A percentile compares a stretch with the other conserved stretches of the same genome.
These are phyloP conservation scores for Diatrype stigma DNA, from an alignment of 2,329 filamentous ascomycete species.

Conservation along the genomic window DNA sequence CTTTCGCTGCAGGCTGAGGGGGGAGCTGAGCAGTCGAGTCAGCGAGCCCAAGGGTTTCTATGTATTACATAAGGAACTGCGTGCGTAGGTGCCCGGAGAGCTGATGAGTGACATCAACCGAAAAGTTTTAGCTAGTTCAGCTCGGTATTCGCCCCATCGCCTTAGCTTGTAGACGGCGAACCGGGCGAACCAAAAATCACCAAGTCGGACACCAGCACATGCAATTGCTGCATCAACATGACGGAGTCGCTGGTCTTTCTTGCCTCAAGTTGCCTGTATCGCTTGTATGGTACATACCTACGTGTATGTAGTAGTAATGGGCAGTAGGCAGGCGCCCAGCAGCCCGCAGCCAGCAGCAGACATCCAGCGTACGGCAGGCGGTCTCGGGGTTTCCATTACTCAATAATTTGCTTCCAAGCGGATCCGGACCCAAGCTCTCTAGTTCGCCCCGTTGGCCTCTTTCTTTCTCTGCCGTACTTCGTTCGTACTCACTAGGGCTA, in stretches of 20 bases:
- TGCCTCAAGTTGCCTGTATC: no score
- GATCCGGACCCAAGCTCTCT: neutral
- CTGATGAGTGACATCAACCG: neutral
- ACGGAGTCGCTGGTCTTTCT: neutral
- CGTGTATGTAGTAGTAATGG: neutral
- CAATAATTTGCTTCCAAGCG: neutral
- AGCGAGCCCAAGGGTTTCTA: no score
- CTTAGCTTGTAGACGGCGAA: neutral
- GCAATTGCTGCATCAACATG: neutral
- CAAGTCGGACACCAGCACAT: neutral
- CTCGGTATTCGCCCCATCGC: neutral
- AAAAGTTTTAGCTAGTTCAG: neutral
- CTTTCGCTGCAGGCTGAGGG: neutral
- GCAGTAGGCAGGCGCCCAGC: neutral
- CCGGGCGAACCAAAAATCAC: no score
- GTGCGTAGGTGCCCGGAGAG: no score
- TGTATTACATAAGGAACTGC: no score
- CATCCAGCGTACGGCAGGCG: no score
- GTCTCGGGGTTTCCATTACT: neutral
- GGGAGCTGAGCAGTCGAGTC: neutral
- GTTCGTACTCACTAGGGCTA: neutral
- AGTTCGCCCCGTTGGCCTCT: neutral
- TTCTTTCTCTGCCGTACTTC: neutral
- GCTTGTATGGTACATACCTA: no score
- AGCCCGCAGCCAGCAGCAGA: no score